Evolutionary conservation across 2,329 filamentous ascomycete genomes (phyloP).

Genomic region (Alternaria arborescens): DNA sequence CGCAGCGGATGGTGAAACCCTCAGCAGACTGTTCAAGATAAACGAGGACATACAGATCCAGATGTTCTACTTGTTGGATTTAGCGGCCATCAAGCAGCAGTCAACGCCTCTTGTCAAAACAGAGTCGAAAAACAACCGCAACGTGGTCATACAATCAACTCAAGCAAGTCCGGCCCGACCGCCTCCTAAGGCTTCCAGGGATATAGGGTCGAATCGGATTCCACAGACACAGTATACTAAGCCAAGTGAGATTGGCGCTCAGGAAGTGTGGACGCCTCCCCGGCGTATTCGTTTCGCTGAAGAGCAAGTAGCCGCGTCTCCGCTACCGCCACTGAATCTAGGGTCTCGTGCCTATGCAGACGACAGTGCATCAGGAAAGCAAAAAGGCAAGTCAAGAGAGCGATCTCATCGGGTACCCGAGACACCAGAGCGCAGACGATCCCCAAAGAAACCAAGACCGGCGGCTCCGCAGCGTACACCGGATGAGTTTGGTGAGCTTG

Average conservation of each 20-base stretch:
- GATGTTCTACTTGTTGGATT: conserved; percentile 37
- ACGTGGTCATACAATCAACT: conserved; percentile 44
- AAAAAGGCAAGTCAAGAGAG: conserved; percentile 16
- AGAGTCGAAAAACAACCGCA: conserved; percentile 18
- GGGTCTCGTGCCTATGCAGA: conserved; percentile 2
- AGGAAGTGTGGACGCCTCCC: conserved; percentile 38
- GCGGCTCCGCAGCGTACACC: conserved; percentile 13
- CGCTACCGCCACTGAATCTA: conserved; percentile 21
- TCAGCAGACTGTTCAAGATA: conserved; percentile 36
- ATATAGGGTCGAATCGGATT: conserved; percentile 26
- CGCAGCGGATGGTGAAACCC: conserved; percentile 33
- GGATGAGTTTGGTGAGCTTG: conserved; percentile 36
- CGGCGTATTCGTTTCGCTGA: conserved; percentile 39
- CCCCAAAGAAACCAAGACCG: conserved; percentile 17
- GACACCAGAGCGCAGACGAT: conserved; percentile 32
- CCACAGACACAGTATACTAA: conserved; percentile 48
- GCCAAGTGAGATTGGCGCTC: conserved; percentile 41
- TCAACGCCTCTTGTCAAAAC: conserved; percentile 14
- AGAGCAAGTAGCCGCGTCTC: conserved; percentile 24
- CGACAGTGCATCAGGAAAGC: not conserved
- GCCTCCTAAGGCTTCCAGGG: conserved; percentile 12
- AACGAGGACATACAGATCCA: conserved; percentile 41
- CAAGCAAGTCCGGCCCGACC: conserved; percentile 36
- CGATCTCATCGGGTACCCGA: conserved; percentile 33
- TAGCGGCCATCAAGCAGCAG: conserved; percentile 37